Percentiles rank a stretch among this genome's conserved stretches.
Conservation (phyloP, 331 rosid genomes). For the Phaseolus coccineus region DNA sequence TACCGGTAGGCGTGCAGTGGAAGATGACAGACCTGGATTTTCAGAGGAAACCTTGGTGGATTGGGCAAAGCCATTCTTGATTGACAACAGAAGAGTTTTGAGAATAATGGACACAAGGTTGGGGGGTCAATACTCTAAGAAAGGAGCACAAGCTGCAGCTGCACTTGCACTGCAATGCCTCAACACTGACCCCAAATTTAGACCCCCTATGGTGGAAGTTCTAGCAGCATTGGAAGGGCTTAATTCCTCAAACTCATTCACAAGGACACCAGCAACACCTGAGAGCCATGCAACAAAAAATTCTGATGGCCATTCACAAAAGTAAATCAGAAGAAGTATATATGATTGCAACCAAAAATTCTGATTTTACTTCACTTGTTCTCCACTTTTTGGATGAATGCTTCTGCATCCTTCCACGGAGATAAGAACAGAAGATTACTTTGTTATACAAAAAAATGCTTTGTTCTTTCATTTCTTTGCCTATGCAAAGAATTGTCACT, state of each 20-base stretch:
- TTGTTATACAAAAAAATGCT: not conserved
- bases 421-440: conserved; percentile 16
- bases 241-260: conserved; percentile 51
- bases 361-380: conserved; percentile 29
- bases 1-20: conserved; percentile 77
- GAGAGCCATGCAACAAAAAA: conserved; percentile 45
- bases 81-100: conserved; percentile 68
- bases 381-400: conserved; percentile 13
- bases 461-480: conserved; percentile 33
- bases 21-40: conserved; percentile 60
- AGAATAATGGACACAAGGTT: conserved; percentile 92
- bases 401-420: conserved; percentile 2
- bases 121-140: conserved; percentile 93
- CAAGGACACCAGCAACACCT: conserved; percentile 49
- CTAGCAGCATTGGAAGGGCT: conserved; percentile 71
- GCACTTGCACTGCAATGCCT: conserved; percentile 78
- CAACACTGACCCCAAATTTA: conserved; percentile 67
- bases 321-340: conserved; percentile 9
- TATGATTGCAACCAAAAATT: conserved; percentile 41
- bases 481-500: not conserved
- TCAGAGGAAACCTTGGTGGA: conserved; percentile 84
- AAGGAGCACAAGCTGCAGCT: conserved; percentile 87
- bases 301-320: conserved; percentile 41
- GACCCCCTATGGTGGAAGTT: conserved; percentile 85
- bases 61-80: conserved; percentile 87